Percentiles rank a stretch among this genome's conserved stretches.
Evolutionary conservation across 2,329 filamentous ascomycete species (phyloP).

Genomic region (Ramularia endophylla): DNA sequence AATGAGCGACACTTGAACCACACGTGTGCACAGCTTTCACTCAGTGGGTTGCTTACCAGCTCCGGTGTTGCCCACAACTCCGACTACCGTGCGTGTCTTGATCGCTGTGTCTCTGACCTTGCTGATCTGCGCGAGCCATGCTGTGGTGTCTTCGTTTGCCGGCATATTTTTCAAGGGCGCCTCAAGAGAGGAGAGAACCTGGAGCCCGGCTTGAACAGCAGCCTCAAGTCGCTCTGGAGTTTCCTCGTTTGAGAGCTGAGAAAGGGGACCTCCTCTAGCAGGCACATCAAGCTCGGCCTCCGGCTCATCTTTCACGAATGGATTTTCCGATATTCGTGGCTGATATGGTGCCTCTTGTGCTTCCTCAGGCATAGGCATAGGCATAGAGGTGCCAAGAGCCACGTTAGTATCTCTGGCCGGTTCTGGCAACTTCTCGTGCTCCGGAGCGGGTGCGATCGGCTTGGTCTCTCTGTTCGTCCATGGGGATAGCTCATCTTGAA

Average conservation of each 20-base stretch:
- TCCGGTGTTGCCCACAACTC: slow-evolving; percentile 57
- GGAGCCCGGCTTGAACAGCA: slow-evolving; percentile 34
- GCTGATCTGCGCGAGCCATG: slow-evolving; percentile 40
- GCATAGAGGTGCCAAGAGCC: too few species aligned
- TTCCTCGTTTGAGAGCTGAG: slow-evolving; percentile 29
- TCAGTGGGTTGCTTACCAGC: slow-evolving; percentile 46
- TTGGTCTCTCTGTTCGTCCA: too few species aligned
- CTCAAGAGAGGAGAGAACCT: slow-evolving; percentile 33
- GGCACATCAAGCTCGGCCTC: slow-evolving; percentile 6
- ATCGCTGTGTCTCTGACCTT: slow-evolving; percentile 36
- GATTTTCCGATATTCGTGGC: slow-evolving; percentile 12
- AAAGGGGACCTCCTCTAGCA: slow-evolving; percentile 21
- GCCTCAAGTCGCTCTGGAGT: slow-evolving; percentile 34
- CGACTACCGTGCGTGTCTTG: slow-evolving; percentile 46
- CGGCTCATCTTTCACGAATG: slow-evolving; percentile 10
- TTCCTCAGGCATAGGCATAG: too few species aligned
- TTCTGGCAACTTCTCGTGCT: too few species aligned
- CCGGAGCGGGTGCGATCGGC: too few species aligned
- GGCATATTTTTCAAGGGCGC: slow-evolving; percentile 25
- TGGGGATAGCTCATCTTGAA: too few species aligned
- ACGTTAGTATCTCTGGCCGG: too few species aligned
- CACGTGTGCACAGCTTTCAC: too few species aligned
- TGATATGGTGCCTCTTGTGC: slow-evolving; percentile 2
- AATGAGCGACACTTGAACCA: too few species aligned
- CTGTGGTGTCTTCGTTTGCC: slow-evolving; percentile 28